Evolutionary conservation across 192 early-diverging fungal species (phyloP).

Genomic region (Backusella circina): DNA sequence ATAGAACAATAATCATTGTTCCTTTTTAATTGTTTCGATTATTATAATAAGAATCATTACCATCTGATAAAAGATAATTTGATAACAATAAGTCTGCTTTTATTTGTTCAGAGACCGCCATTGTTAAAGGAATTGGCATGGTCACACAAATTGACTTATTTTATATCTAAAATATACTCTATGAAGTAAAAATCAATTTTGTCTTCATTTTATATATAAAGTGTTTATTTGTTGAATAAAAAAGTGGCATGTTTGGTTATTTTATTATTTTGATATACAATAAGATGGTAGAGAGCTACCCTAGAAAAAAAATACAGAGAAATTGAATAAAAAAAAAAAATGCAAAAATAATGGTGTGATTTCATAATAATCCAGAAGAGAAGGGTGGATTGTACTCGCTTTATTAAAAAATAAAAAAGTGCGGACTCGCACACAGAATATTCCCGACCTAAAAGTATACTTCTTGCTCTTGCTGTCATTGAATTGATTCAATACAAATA

Average conservation of each 20-base stretch:
- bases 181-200: background rate
- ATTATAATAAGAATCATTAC: background rate
- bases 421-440: background rate
- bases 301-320: background rate
- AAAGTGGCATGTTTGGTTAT: background rate
- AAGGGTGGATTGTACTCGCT: background rate
- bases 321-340: background rate
- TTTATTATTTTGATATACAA: background rate
- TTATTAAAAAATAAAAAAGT: background rate
- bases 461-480: background rate
- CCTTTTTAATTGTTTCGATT: background rate
- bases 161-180: background rate
- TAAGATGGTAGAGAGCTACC: background rate
- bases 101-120: background rate
- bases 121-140: background rate
- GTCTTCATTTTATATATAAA: background rate
- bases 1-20: background rate
- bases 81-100: background rate
- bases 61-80: background rate
- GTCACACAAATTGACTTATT: background rate
- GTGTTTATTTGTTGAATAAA: background rate
- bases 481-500: background rate
- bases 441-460: background rate
- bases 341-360: background rate
- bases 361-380: background rate